These are phyloP conservation scores for Quercus parvula DNA, from an alignment of 306 rosid species.

Conservation along the genomic window DNA sequence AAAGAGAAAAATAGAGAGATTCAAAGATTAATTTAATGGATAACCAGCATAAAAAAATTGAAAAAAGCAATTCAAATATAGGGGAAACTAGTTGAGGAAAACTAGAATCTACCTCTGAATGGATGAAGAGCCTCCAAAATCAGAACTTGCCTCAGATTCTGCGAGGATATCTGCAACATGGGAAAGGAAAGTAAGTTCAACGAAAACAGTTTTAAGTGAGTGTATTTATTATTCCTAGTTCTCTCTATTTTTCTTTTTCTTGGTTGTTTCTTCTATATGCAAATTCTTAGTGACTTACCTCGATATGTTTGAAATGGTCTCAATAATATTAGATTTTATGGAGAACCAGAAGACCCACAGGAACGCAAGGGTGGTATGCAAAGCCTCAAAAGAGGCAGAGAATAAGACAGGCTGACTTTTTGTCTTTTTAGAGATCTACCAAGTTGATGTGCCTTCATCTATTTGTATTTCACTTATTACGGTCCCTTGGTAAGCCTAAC, in stretches of 20 bases:
- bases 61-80: neutral
- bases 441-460: constrained; percentile 32
- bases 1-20: neutral
- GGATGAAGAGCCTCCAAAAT: constrained; percentile 36
- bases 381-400: constrained; percentile 17
- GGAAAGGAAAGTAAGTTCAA: constrained; percentile 19
- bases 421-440: constrained; percentile 31
- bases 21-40: constrained; percentile 5
- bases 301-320: constrained; percentile 13
- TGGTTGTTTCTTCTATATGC: neutral
- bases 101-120: constrained; percentile 34
- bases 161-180: constrained; percentile 31
- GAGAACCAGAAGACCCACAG: constrained; percentile 30
- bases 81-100: constrained; percentile 2
- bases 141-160: constrained; percentile 36
- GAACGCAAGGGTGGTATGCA: constrained; percentile 14
- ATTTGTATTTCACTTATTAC: constrained; percentile 29
- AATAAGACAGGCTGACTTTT: constrained; percentile 33
- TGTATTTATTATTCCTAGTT: constrained; percentile 5
- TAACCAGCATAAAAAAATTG: neutral
- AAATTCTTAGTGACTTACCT: constrained; percentile 28
- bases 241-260: neutral
- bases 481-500: constrained; percentile 28
- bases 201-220: neutral
- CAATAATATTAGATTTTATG: constrained; percentile 19